phyloP scores from a whole-genome alignment of 306 rosid species.

The Glycyrrhiza uralensis region DNA sequence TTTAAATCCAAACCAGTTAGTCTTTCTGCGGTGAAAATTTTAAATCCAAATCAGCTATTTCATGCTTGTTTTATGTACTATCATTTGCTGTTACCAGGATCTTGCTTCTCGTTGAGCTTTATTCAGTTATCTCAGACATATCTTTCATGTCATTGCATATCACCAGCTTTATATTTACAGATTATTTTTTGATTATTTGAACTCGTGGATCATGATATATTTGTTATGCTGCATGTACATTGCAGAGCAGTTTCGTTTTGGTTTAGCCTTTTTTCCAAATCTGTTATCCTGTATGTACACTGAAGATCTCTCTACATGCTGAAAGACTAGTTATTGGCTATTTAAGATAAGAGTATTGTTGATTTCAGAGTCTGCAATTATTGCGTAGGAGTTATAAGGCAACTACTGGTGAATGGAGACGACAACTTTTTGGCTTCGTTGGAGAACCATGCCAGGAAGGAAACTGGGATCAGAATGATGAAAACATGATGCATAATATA shows the following conservation, averaged over 20 bases:
- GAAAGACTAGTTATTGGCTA: neutral
- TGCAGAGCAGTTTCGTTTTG: neutral
- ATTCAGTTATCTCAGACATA: neutral
- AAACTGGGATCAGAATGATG: neutral
- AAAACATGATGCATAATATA: neutral
- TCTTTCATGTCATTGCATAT: neutral
- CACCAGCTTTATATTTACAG: neutral
- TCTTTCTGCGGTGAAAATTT: neutral
- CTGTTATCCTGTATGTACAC: no score
- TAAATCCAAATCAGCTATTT: no score
- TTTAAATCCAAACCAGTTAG: neutral
- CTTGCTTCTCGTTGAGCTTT: neutral
- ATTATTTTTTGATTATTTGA: neutral
- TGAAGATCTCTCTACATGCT: neutral
- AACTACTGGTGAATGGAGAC: neutral
- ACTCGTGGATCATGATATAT: neutral
- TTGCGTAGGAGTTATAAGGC: neutral
- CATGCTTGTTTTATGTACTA: neutral
- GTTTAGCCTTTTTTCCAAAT: neutral
- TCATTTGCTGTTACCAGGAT: neutral
- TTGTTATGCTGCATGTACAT: neutral
- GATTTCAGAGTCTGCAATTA: neutral
- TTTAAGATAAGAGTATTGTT: neutral
- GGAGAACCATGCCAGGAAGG: neutral
- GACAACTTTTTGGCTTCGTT: neutral